phyloP scores from a whole-genome alignment of 1,139 yeast genomes.

The Meyerozyma elateridarum region DNA sequence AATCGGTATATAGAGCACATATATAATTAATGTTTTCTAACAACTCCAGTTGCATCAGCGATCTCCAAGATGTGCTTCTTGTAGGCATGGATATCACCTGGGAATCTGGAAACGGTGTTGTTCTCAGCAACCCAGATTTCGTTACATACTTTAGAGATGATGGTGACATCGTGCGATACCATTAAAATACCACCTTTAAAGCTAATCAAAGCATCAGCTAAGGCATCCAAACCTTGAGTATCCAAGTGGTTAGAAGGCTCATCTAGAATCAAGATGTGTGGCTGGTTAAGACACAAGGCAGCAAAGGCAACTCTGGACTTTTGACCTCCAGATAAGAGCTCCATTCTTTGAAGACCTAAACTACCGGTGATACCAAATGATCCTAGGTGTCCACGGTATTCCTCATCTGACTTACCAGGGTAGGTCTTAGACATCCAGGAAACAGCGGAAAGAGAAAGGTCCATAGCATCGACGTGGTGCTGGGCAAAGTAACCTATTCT shows the following conservation, averaged over 20 bases:
- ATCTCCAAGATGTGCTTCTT: constrained; percentile 77
- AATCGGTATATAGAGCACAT: neutral
- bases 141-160: constrained; percentile 81
- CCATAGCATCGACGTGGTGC: constrained; percentile 99
- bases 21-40: constrained; percentile 57
- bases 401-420: constrained; percentile 96
- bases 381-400: constrained; percentile 93
- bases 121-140: constrained; percentile 95
- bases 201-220: constrained; percentile 78
- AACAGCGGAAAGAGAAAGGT: constrained; percentile 79
- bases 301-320: constrained; percentile 98
- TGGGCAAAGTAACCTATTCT: constrained; percentile 99
- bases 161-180: constrained; percentile 96
- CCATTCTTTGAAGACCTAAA: constrained; percentile 87
- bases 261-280: constrained; percentile 90
- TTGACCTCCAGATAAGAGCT: constrained; percentile 92
- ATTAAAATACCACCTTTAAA: constrained; percentile 94
- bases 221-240: constrained; percentile 95
- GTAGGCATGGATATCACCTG: constrained; percentile 82
- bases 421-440: constrained; percentile 87
- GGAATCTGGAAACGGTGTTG: constrained; percentile 73
- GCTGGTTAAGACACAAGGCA: constrained; percentile 81
- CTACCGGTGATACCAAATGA: constrained; percentile 97
- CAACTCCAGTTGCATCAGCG: constrained; percentile 87
- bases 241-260: constrained; percentile 99